Percentiles rank a stretch among this genome's conserved stretches.
These are phyloP conservation scores for Periconia macrospinosa DNA, from an alignment of 2,329 filamentous ascomycete species.

Conservation along the genomic window DNA sequence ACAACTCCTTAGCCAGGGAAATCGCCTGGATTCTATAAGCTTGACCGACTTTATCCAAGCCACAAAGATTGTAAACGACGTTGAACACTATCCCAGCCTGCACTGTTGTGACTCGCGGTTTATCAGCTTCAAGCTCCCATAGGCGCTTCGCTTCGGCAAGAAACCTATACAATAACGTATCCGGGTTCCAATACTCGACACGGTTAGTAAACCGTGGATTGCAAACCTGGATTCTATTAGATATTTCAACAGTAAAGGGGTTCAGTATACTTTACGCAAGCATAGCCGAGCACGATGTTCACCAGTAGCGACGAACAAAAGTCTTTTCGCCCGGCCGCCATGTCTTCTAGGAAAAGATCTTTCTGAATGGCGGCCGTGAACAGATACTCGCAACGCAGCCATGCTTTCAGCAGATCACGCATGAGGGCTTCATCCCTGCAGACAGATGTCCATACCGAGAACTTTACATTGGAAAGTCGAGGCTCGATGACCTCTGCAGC, in stretches of 20 bases:
- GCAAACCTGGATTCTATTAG: slow-evolving; percentile 1
- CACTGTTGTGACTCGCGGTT: slow-evolving; percentile 7
- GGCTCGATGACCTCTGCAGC: slow-evolving; percentile 21
- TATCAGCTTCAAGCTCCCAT: slow-evolving; percentile 10
- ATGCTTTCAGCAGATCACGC: too few species aligned
- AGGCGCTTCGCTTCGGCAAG: slow-evolving; percentile 13
- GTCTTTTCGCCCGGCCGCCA: slow-evolving; percentile 1
- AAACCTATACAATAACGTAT: slow-evolving; percentile 11
- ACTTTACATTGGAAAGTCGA: slow-evolving; percentile 13
- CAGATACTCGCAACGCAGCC: too few species aligned
- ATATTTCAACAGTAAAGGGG: not conserved
- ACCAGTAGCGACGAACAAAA: slow-evolving; percentile 12
- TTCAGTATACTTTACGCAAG: slow-evolving; percentile 4
- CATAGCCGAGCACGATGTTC: slow-evolving; percentile 8
- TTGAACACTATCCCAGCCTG: slow-evolving; percentile 8
- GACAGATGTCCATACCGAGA: slow-evolving; percentile 18
- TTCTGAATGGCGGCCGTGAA: not conserved
- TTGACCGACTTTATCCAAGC: slow-evolving; percentile 4
- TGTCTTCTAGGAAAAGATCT: slow-evolving; percentile 11
- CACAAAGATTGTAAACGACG: slow-evolving; percentile 6
- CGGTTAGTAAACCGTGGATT: slow-evolving; percentile 2
- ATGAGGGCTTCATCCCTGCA: too few species aligned
- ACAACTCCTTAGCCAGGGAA: slow-evolving; percentile 3
- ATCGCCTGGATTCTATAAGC: slow-evolving; percentile 5
- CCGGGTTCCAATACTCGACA: slow-evolving; percentile 12